These are phyloP conservation scores for Penicillium diatomitis DNA, from an alignment of 495 filamentous ascomycete species.

Conservation along the genomic window DNA sequence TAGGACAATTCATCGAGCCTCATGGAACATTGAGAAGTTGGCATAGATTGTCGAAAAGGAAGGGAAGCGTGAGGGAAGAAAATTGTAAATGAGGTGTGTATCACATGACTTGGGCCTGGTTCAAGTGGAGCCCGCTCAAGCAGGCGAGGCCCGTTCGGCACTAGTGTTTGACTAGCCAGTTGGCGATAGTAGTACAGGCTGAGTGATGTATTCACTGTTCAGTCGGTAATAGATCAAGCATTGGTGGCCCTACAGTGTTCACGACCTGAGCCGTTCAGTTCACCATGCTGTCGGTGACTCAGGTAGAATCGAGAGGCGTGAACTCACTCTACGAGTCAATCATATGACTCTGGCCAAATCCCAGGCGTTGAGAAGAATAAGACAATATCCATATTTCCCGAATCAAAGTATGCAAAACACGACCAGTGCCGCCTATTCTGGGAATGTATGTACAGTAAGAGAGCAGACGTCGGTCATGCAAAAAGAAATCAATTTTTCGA, in stretches of 20 bases:
- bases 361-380: no score
- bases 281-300: no score
- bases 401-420: neutral
- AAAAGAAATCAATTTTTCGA: neutral
- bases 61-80: conserved; percentile 9
- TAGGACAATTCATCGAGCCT: neutral
- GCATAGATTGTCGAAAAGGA: conserved; percentile 1
- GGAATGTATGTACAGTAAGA: conserved; percentile 6
- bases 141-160: neutral
- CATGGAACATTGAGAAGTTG: conserved; percentile 2
- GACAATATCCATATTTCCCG: neutral
- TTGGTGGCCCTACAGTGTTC: no score
- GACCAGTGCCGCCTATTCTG: neutral
- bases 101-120: conserved; percentile 3
- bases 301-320: no score
- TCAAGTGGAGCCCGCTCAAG: neutral
- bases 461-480: conserved; percentile 7
- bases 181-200: neutral
- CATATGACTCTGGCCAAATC: no score
- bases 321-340: no score
- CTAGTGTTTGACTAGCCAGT: neutral
- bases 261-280: no score
- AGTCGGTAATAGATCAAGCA: no score
- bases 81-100: neutral
- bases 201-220: no score